Conservation (phyloP, 805 yeast species). For the Barnettozyma sp. region DNA sequence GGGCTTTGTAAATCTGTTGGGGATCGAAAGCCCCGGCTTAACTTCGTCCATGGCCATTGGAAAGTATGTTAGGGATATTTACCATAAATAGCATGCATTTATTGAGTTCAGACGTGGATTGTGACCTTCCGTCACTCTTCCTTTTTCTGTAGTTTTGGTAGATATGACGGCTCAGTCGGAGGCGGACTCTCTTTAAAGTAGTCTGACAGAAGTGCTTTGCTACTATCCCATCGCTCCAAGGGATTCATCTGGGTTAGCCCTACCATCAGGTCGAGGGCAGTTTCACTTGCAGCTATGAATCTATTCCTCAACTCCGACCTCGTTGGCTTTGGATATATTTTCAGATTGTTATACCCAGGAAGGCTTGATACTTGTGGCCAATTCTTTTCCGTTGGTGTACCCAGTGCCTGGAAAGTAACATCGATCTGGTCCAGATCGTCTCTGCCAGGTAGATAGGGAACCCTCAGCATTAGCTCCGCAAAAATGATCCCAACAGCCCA, state of each 20-base stretch:
- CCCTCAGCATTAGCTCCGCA: conserved; percentile 92
- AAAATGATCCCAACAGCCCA: conserved; percentile 98
- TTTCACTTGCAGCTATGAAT: conserved; percentile 85
- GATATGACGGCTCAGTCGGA: conserved; percentile 57
- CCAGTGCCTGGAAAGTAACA: conserved; percentile 90
- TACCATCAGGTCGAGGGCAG: conserved; percentile 69
- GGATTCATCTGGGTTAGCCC: conserved; percentile 77
- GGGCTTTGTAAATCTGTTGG: conserved; percentile 74
- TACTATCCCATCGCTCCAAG: conserved; percentile 57
- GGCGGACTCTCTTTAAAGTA: conserved; percentile 70
- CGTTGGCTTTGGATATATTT: conserved; percentile 77
- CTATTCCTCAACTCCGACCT: conserved; percentile 72
- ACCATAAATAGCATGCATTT: conserved; percentile 14
- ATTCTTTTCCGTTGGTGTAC: conserved; percentile 85
- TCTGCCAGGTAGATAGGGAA: conserved; percentile 90
- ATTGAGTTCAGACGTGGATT: too few relatives aligned
- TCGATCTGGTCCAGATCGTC: conserved; percentile 86
- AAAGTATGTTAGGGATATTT: conserved; percentile 47
- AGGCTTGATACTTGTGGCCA: conserved; percentile 89
- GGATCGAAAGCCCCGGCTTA: conserved; percentile 88
- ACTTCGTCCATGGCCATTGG: conserved; percentile 82
- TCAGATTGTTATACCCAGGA: conserved; percentile 67
- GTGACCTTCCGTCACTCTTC: conserved; percentile 3
- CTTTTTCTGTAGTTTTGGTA: conserved; percentile 40
- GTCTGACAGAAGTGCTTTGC: conserved; percentile 53